Conservation (phyloP, 179 eudicot genomes). For the Actinidia arguta region DNA sequence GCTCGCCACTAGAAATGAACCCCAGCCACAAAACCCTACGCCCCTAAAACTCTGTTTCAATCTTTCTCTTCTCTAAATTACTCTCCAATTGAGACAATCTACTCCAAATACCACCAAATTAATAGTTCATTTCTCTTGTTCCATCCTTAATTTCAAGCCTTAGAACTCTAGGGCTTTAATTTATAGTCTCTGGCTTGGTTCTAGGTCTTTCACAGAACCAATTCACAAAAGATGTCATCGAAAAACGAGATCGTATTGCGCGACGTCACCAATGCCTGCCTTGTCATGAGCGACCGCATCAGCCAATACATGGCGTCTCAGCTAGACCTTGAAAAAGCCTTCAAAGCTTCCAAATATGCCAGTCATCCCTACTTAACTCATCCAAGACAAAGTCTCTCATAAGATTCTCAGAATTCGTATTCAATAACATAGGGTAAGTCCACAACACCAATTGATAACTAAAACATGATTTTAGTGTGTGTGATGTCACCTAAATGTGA, state of each 20-base stretch:
- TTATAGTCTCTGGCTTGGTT: background rate
- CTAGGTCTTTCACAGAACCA: background rate
- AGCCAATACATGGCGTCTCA: constrained; percentile 69
- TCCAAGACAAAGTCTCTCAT: too few species aligned
- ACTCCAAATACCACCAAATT: background rate
- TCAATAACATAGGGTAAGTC: too few species aligned
- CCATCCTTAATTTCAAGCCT: background rate
- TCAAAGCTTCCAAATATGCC: constrained; percentile 88
- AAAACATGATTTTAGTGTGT: too few species aligned
- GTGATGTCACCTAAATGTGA: too few species aligned
- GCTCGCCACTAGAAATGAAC: too few species aligned
- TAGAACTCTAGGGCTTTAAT: background rate
- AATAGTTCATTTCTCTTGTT: background rate
- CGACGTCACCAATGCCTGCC: constrained; percentile 86
- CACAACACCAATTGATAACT: too few species aligned
- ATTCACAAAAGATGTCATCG: constrained; percentile 36
- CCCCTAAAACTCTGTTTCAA: too few species aligned
- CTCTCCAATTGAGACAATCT: background rate
- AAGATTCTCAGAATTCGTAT: too few species aligned
- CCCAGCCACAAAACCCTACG: too few species aligned
- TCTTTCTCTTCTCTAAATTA: background rate
- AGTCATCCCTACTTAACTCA: constrained; percentile 90
- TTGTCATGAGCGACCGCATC: constrained; percentile 80
- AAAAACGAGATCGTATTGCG: constrained; percentile 73
- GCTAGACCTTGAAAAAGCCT: constrained; percentile 84